phyloP scores from a whole-genome alignment of 495 filamentous ascomycete species.

The Rostrohypoxylon terebratum region DNA sequence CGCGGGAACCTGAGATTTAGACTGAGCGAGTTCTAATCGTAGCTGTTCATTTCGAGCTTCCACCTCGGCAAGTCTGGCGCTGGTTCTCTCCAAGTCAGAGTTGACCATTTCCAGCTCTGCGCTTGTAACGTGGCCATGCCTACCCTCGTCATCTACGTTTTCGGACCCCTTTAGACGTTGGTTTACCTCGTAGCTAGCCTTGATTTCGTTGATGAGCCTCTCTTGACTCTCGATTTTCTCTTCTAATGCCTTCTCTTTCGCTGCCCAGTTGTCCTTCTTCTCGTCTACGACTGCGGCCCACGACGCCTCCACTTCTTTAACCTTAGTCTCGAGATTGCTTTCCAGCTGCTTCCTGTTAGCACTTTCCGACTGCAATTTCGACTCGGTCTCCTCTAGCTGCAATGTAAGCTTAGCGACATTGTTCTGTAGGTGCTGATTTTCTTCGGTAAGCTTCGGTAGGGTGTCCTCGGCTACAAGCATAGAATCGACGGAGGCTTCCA shows the following conservation, averaged over 20 bases:
- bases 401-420: constrained; percentile 83
- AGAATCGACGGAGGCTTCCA: constrained; percentile 96
- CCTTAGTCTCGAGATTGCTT: constrained; percentile 75
- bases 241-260: constrained; percentile 90
- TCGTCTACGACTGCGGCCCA: constrained; percentile 94
- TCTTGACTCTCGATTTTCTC: constrained; percentile 97
- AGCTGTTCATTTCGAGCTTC: constrained; percentile 96
- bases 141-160: constrained; percentile 63
- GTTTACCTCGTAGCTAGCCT: constrained; percentile 96
- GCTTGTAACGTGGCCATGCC: constrained; percentile 74
- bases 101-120: constrained; percentile 94
- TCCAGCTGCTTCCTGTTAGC: constrained; percentile 78
- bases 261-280: constrained; percentile 95
- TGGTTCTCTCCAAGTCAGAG: constrained; percentile 91
- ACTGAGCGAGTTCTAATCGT: constrained; percentile 87
- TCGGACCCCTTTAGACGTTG: constrained; percentile 84
- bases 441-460: constrained; percentile 83
- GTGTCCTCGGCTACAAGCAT: constrained; percentile 91
- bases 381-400: constrained; percentile 90
- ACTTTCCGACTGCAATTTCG: constrained; percentile 77
- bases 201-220: constrained; percentile 89
- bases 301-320: constrained; percentile 88
- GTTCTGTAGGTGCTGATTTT: constrained; percentile 86
- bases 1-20: constrained; percentile 76
- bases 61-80: constrained; percentile 85